Conservation (phyloP, 2,329 filamentous ascomycete genomes). For the Grosmannia clavigera region DNA sequence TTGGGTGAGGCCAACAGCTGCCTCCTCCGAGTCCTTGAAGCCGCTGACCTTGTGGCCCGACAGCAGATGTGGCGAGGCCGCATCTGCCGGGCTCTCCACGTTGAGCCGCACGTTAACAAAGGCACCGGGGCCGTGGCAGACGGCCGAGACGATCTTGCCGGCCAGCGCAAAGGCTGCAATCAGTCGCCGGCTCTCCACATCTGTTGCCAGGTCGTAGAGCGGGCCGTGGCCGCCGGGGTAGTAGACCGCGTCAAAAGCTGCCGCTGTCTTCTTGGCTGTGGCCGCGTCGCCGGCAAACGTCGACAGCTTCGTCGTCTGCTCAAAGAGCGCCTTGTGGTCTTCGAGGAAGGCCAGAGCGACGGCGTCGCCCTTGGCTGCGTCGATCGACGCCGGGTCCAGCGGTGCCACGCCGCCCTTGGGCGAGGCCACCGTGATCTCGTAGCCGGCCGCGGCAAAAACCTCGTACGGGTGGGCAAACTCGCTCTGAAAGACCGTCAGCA, state of each 20-base stretch:
- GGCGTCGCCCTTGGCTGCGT: constrained; percentile 40
- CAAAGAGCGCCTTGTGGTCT: constrained; percentile 47
- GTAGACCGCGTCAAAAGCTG: constrained; percentile 13
- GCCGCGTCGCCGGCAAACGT: constrained; percentile 35
- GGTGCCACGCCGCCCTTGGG: constrained; percentile 50
- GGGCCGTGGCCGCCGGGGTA: constrained; percentile 44
- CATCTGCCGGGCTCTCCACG: neutral
- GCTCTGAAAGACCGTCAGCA: constrained; percentile 23
- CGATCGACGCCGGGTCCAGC: constrained; percentile 45
- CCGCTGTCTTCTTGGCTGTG: constrained; percentile 15
- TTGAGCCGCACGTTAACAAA: constrained; percentile 42
- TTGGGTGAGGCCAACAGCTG: constrained; percentile 24
- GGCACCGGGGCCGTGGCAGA: constrained; percentile 58
- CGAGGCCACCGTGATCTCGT: constrained; percentile 45
- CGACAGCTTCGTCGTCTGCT: constrained; percentile 46
- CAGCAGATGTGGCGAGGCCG: constrained; percentile 40
- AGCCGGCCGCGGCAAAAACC: constrained; percentile 36
- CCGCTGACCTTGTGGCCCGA: constrained; percentile 46
- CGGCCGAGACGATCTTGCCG: constrained; percentile 50
- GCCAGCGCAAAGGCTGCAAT: constrained; percentile 49
- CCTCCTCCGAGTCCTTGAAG: constrained; percentile 46
- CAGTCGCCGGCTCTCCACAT: constrained; percentile 43
- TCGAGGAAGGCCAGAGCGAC: constrained; percentile 41
- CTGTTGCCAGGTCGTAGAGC: constrained; percentile 54
- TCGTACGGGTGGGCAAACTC: constrained; percentile 56